A percentile compares a stretch with the other conserved stretches of the same genome.
Conservation (phyloP, 306 rosid genomes). For the Trifolium fragiferum region DNA sequence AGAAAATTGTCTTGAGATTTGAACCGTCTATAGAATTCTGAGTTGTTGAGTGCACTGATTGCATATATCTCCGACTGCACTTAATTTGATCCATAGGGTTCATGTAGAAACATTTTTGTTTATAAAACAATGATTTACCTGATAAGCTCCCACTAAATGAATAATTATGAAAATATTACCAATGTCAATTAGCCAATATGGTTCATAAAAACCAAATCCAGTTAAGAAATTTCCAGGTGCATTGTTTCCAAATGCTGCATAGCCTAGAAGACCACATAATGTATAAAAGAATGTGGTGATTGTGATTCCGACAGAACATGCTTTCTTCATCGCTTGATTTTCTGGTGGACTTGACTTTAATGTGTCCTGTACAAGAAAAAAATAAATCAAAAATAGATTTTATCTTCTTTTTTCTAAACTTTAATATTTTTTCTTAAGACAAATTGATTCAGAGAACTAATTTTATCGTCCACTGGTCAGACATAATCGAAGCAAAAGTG, state of each 20-base stretch:
- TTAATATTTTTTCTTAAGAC: too few relatives aligned
- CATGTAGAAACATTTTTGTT: background rate
- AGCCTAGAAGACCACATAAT: conserved; percentile 51
- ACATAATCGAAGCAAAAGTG: too few relatives aligned
- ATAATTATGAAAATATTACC: conserved; percentile 49
- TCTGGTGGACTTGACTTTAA: conserved; percentile 60
- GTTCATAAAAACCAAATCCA: conserved; percentile 68
- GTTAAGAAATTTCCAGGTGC: conserved; percentile 64
- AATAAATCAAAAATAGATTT: background rate
- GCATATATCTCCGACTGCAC: too few relatives aligned
- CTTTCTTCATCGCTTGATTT: conserved; percentile 51
- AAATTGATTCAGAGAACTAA: too few relatives aligned
- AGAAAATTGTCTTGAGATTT: too few relatives aligned
- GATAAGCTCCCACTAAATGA: conserved; percentile 57
- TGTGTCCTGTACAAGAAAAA: conserved; percentile 44
- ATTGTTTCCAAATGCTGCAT: conserved; percentile 57
- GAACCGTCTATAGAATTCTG: too few relatives aligned
- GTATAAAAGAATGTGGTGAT: conserved; percentile 48
- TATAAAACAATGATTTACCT: conserved; percentile 40
- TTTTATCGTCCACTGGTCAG: too few relatives aligned
- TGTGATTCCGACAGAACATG: background rate
- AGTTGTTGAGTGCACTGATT: too few relatives aligned
- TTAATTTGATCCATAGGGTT: background rate
- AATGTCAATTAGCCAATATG: conserved; percentile 57
- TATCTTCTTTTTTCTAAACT: too few relatives aligned